Percentiles rank a stretch among this genome's conserved stretches.
These are phyloP conservation scores for Cicer pinnatifidum DNA, from an alignment of 306 rosid genomes.

Conservation along the genomic window DNA sequence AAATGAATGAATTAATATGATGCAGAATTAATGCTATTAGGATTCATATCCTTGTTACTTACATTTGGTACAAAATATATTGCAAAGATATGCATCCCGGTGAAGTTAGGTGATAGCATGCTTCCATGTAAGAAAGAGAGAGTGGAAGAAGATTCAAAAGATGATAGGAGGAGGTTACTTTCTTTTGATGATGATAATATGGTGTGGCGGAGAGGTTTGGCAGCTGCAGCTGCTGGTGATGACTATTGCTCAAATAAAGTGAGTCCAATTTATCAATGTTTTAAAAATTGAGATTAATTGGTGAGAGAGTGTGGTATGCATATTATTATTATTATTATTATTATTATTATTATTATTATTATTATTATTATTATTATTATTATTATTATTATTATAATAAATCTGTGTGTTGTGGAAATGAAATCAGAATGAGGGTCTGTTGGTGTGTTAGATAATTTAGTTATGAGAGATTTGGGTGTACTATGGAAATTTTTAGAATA, in stretches of 20 bases:
- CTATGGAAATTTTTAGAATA: too few relatives aligned
- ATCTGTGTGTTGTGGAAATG: background rate
- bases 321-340: too few relatives aligned
- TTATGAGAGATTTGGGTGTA: too few relatives aligned
- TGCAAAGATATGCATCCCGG: conserved; percentile 61
- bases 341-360: too few relatives aligned
- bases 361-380: too few relatives aligned
- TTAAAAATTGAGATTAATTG: too few relatives aligned
- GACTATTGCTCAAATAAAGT: conserved; percentile 53
- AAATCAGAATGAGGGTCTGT: conserved; percentile 54
- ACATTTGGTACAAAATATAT: conserved; percentile 60
- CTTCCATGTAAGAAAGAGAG: conserved; percentile 59
- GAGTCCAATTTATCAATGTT: background rate
- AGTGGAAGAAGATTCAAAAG: background rate
- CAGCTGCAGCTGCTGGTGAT: conserved; percentile 38
- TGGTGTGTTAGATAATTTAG: too few relatives aligned
- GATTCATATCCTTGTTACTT: conserved; percentile 68
- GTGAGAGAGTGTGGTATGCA: too few relatives aligned
- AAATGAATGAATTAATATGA: background rate
- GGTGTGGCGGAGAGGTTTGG: conserved; percentile 59
- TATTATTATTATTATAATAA: background rate
- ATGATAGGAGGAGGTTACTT: conserved; percentile 53
- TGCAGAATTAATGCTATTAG: conserved; percentile 77
- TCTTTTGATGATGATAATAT: conserved; percentile 35
- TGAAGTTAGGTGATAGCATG: conserved; percentile 49